Evolutionary conservation across 2,329 filamentous ascomycete species (phyloP).

Genomic region (Aureobasidium vineae): DNA sequence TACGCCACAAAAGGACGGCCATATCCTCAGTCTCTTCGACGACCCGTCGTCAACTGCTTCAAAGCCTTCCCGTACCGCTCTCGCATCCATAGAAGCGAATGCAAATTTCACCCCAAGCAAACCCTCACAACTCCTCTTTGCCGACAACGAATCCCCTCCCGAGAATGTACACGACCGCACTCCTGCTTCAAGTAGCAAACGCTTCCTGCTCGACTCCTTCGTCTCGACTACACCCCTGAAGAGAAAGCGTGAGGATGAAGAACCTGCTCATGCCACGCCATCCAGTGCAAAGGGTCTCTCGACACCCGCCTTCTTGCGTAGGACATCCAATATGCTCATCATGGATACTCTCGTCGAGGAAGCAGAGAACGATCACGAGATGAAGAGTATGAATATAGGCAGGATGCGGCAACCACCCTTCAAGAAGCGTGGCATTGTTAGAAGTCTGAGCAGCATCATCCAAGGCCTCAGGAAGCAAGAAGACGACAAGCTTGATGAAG

Average conservation of each 20-base stretch:
- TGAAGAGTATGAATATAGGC: constrained; percentile 9
- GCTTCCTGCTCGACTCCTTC: constrained; percentile 62
- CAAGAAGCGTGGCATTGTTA: constrained; percentile 53
- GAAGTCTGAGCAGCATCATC: constrained; percentile 72
- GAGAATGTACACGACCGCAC: constrained; percentile 41
- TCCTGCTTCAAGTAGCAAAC: constrained; percentile 57
- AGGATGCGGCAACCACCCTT: constrained; percentile 39
- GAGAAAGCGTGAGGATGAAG: constrained; percentile 44
- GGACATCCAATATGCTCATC: constrained; percentile 45
- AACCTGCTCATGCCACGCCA: constrained; percentile 60
- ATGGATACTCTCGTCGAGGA: constrained; percentile 59
- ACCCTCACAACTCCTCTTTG: constrained; percentile 28
- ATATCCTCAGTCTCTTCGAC: constrained; percentile 75
- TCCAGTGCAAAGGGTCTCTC: constrained; percentile 54
- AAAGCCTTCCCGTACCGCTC: constrained; percentile 37
- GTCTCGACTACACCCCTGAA: constrained; percentile 58
- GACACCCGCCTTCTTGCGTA: constrained; percentile 69
- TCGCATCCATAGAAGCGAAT: constrained; percentile 38
- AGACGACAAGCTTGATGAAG: constrained; percentile 68
- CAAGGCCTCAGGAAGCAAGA: constrained; percentile 67
- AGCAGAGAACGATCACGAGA: constrained; percentile 47
- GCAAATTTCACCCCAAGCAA: constrained; percentile 44
- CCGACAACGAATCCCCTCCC: constrained; percentile 8
- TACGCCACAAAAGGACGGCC: constrained; percentile 76
- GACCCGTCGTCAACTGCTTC: constrained; percentile 57